A percentile compares a stretch with the other conserved stretches of the same genome.
phyloP scores from a whole-genome alignment of 768 basidiomycete species.

The Mycena maculata region DNA sequence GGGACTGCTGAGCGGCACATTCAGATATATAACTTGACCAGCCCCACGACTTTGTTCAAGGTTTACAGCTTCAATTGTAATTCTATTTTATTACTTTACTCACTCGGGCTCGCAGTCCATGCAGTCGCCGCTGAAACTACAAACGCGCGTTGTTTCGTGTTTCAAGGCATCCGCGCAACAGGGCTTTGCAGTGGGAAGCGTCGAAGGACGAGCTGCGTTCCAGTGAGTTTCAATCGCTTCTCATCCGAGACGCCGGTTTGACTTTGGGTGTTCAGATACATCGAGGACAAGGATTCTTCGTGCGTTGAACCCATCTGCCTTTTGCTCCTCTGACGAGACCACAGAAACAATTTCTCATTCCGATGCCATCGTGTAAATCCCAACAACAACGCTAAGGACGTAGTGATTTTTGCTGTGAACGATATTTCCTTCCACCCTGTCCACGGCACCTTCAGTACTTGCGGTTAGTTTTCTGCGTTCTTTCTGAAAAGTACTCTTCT shows the following conservation, averaged over 20 bases:
- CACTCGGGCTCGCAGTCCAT: slow-evolving; percentile 64
- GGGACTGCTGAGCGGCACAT: slow-evolving; percentile 95
- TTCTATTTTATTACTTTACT: neutral
- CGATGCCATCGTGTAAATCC: slow-evolving; percentile 79
- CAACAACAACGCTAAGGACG: slow-evolving; percentile 66
- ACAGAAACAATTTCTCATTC: slow-evolving; percentile 86
- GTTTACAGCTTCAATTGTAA: slow-evolving; percentile 54
- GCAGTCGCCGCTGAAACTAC: slow-evolving; percentile 90
- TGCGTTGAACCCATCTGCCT: slow-evolving; percentile 44
- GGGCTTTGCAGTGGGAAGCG: slow-evolving; percentile 87
- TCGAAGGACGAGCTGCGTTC: slow-evolving; percentile 93
- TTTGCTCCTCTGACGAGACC: slow-evolving; percentile 1
- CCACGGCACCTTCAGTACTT: slow-evolving; percentile 87
- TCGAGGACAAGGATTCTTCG: slow-evolving; percentile 85
- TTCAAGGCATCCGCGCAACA: slow-evolving; percentile 74
- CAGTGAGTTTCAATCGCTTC: slow-evolving; percentile 67
- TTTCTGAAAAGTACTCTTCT: neutral
- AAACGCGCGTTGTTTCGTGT: slow-evolving; percentile 87
- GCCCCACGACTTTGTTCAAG: slow-evolving; percentile 83
- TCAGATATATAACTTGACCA: slow-evolving; percentile 87
- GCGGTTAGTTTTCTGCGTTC: slow-evolving; percentile 57
- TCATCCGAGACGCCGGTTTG: neutral
- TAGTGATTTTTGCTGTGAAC: slow-evolving; percentile 84
- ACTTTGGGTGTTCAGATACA: slow-evolving; percentile 63
- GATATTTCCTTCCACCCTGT: slow-evolving; percentile 88